These are phyloP conservation scores for Cyberlindnera subsufficiens DNA, from an alignment of 805 yeast genomes.

Conservation along the genomic window DNA sequence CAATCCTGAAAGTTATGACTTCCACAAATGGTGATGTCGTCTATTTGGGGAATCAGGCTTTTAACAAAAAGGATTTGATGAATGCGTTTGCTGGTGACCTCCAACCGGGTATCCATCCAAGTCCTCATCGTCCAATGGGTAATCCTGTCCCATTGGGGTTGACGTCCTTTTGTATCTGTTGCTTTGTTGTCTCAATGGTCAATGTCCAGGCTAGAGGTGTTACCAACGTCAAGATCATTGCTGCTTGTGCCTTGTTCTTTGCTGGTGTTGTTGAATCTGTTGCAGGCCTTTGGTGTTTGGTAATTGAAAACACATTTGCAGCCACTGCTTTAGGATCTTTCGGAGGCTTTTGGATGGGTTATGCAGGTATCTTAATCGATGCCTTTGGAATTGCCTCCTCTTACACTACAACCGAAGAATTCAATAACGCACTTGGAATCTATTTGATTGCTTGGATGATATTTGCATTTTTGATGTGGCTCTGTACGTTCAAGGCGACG, in stretches of 20 bases:
- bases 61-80: conserved; percentile 49
- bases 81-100: conserved; percentile 58
- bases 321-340: conserved; percentile 44
- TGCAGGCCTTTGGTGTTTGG: conserved; percentile 74
- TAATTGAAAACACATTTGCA: conserved; percentile 73
- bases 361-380: conserved; percentile 57
- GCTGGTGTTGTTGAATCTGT: conserved; percentile 69
- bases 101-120: conserved; percentile 38
- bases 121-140: conserved; percentile 49
- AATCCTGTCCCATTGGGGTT: conserved; percentile 77
- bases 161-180: conserved; percentile 55
- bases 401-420: conserved; percentile 39
- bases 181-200: conserved; percentile 55
- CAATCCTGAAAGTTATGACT: conserved; percentile 17
- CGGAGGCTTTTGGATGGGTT: conserved; percentile 77
- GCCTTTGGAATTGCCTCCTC: conserved; percentile 50
- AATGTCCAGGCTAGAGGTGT: conserved; percentile 69
- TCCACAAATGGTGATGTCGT: conserved; percentile 30
- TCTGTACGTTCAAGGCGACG: conserved; percentile 54
- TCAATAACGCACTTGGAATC: conserved; percentile 50
- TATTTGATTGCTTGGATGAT: conserved; percentile 59
- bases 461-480: conserved; percentile 51
- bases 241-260: conserved; percentile 62
- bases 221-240: conserved; percentile 50
- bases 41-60: conserved; percentile 34